Conservation (phyloP, 768 basidiomycete species). For the Mrakia blollopis region DNA sequence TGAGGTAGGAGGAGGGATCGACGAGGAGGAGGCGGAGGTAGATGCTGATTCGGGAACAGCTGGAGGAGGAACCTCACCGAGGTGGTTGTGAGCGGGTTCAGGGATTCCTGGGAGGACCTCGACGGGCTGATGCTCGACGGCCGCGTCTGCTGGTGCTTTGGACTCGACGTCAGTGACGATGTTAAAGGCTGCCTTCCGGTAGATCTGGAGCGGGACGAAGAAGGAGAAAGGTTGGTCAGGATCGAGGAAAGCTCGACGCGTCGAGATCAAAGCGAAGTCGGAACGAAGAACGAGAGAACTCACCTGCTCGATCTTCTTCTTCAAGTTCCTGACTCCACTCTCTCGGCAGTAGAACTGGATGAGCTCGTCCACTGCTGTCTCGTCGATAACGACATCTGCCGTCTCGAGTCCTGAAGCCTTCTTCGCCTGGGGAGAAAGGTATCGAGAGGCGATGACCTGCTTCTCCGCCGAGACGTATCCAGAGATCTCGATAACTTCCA, state of each 20-base stretch:
- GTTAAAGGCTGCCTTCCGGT: constrained; percentile 89
- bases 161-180: constrained; percentile 56
- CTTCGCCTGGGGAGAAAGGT: constrained; percentile 88
- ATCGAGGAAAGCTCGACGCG: background rate
- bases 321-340: constrained; percentile 91
- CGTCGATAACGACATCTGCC: constrained; percentile 74
- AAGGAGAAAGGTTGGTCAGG: background rate
- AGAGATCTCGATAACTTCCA: constrained; percentile 93
- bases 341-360: constrained; percentile 98
- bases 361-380: constrained; percentile 71
- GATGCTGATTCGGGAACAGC: constrained; percentile 18
- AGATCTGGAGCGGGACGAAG: constrained; percentile 60
- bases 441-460: constrained; percentile 75
- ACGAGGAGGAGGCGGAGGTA: background rate
- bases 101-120: constrained; percentile 44
- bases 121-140: constrained; percentile 45
- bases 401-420: constrained; percentile 79
- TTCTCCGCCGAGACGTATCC: constrained; percentile 95
- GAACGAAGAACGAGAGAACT: constrained; percentile 22
- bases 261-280: background rate
- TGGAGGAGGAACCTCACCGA: constrained; percentile 39
- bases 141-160: constrained; percentile 35
- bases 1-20: background rate
- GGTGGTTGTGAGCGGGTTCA: constrained; percentile 46
- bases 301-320: constrained; percentile 99